phyloP scores from a whole-genome alignment of 208 protist genomes.

The Phytomonas sp. region DNA sequence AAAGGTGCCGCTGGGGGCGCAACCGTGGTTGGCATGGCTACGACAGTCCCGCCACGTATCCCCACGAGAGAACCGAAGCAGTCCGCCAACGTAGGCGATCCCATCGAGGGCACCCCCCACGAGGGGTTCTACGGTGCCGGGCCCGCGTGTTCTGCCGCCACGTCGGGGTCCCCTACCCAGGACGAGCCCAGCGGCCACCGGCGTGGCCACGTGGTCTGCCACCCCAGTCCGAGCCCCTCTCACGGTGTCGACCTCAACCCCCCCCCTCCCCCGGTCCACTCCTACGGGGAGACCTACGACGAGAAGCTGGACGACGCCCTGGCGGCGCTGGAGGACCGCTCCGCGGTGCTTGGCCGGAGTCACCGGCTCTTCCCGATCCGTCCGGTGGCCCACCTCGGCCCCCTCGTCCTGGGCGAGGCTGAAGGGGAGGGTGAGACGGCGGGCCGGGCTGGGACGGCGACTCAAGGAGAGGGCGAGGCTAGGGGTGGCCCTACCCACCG shows the following conservation, averaged over 20 bases:
- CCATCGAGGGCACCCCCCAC: too few species aligned
- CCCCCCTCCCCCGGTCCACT: slow-evolving; percentile 1
- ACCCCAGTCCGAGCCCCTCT: too few species aligned
- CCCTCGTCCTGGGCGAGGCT: not conserved
- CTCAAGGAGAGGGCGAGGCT: too few species aligned
- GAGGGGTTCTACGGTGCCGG: too few species aligned
- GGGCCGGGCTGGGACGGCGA: too few species aligned
- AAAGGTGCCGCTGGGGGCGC: not conserved
- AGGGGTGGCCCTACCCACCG: too few species aligned
- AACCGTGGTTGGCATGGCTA: not conserved
- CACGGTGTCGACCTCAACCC: too few species aligned
- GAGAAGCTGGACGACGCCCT: slow-evolving; percentile 50
- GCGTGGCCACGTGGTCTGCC: not conserved
- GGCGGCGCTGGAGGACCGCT: slow-evolving; percentile 33
- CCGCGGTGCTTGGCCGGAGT: slow-evolving; percentile 5
- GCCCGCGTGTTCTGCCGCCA: not conserved
- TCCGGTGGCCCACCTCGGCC: not conserved
- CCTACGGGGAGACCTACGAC: slow-evolving; percentile 56
- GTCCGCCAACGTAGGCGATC: too few species aligned
- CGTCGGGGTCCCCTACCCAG: not conserved
- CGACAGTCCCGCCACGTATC: not conserved
- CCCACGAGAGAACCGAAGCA: not conserved
- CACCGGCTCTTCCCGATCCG: not conserved
- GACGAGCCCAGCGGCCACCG: not conserved
- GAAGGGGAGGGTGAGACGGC: not conserved